Evolutionary conservation across 495 filamentous ascomycete species (phyloP), one percentile per base, ranked within the genome.

Genomic region (Talaromyces thailandensis): DNA sequence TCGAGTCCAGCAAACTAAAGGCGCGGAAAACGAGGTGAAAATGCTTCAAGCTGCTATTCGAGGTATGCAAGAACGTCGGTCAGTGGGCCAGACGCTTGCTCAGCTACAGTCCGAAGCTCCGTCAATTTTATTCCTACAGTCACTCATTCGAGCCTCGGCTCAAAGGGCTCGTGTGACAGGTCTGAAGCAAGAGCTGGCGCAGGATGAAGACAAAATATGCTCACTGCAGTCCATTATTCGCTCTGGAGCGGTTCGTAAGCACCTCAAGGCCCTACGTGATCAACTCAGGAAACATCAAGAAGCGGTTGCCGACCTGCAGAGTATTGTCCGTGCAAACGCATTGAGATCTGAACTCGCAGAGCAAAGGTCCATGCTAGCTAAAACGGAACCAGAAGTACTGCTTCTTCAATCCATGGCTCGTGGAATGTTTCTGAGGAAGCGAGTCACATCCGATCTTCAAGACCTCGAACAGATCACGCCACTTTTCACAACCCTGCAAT

Each of bases 41-140:
- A 74, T 79, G 61, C 79, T 96, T n/a, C 92, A 96, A 75, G 88
- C 90, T 28, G 82, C 79, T 18, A 83, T 87, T 64, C 79, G 87
- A 69, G 83, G 82, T 35, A 73, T 72, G 69, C 60, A 83, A 21
- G 69, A 74, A 43, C 78, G 82, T 58, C 68, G 74, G 50, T 67
- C 73, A 24, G 43, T 83, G 21, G 64, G 69, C 18, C 68, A 73
- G 11, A 71, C 76, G 35, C 69, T 68, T 64, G 26, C 60, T 14
- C 65, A 66, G 16, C 73, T 80, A 7, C 56, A 65, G n/a, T 48
- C 64, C n/a, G 73, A 76, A 62, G 61, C 61, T 0, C 45, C 66
- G 23, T 64, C 69, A 18, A 74, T 86, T 48, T 69, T 79, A 29
- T 65, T 70, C 45, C 61, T 86, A 25, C 83, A 86, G 69, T 75